phyloP scores from a whole-genome alignment of 176 grass and related monocot species.

The Hordeum vulgare region DNA sequence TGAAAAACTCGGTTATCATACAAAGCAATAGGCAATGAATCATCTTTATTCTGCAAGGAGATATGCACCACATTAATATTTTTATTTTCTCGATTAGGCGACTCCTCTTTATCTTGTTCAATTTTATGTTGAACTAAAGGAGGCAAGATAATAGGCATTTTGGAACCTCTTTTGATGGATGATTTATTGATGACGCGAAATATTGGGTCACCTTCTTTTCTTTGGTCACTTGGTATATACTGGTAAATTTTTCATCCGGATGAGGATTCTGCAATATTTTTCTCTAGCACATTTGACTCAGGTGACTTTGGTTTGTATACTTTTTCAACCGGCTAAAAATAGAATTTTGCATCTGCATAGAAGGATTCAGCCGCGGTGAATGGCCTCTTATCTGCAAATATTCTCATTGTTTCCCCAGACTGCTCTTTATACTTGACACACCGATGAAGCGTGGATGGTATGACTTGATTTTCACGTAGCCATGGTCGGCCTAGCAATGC shows the following conservation, averaged over 20 bases:
- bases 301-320: neutral
- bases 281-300: neutral
- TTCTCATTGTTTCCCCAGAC: too few relatives aligned
- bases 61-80: too few relatives aligned
- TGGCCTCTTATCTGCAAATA: neutral
- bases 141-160: neutral
- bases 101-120: neutral
- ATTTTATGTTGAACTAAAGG: neutral
- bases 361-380: neutral
- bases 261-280: rapidly evolving
- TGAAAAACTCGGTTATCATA: too few relatives aligned
- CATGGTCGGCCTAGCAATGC: neutral
- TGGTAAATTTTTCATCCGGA: neutral
- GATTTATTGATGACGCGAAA: neutral
- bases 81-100: too few relatives aligned
- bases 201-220: neutral
- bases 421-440: too few relatives aligned
- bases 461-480: too few relatives aligned
- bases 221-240: neutral
- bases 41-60: too few relatives aligned
- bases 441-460: too few relatives aligned
- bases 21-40: too few relatives aligned
- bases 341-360: neutral
- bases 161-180: neutral
- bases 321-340: neutral